Evolutionary conservation across 164 flowering plant genomes (phyloP).

Genomic region (Annona squamosa): DNA sequence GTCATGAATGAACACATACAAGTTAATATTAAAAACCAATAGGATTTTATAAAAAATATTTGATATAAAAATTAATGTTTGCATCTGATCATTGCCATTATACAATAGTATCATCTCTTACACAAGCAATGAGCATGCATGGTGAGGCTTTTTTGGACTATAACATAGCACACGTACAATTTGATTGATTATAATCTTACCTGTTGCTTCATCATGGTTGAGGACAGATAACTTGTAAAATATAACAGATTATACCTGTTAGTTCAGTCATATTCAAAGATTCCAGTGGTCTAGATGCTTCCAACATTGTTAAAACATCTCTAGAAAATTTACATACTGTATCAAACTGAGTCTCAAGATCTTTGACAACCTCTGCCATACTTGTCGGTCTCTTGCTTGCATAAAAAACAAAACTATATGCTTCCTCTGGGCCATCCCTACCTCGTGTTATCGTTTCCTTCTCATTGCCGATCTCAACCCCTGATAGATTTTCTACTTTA

Average conservation of each 20-base stretch:
- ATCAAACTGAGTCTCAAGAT: slow-evolving; percentile 72
- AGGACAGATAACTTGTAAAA: no score
- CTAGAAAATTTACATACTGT: slow-evolving; percentile 55
- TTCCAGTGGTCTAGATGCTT: slow-evolving; percentile 61
- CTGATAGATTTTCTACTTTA: slow-evolving; percentile 32
- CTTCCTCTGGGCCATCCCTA: slow-evolving; percentile 40
- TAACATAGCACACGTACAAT: no score
- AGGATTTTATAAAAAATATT: no score
- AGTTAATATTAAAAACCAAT: no score
- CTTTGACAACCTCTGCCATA: slow-evolving; percentile 83
- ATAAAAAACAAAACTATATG: slow-evolving; percentile 83
- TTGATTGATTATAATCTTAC: no score
- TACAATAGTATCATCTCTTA: no score
- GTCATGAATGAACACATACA: no score
- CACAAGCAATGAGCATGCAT: no score
- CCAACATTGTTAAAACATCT: slow-evolving; percentile 64
- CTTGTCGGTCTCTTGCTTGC: slow-evolving; percentile 79
- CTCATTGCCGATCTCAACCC: slow-evolving; percentile 32
- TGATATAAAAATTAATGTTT: no score
- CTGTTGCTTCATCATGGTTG: no score
- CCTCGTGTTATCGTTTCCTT: slow-evolving; percentile 34
- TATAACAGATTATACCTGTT: slow-evolving; percentile 38
- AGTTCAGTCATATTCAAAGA: slow-evolving; percentile 56
- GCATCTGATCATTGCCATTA: no score
- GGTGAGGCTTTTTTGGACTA: no score